These are phyloP conservation scores for Gracilaria vermiculophylla DNA, from an alignment of 23 red algal genomes.

Conservation along the genomic window DNA sequence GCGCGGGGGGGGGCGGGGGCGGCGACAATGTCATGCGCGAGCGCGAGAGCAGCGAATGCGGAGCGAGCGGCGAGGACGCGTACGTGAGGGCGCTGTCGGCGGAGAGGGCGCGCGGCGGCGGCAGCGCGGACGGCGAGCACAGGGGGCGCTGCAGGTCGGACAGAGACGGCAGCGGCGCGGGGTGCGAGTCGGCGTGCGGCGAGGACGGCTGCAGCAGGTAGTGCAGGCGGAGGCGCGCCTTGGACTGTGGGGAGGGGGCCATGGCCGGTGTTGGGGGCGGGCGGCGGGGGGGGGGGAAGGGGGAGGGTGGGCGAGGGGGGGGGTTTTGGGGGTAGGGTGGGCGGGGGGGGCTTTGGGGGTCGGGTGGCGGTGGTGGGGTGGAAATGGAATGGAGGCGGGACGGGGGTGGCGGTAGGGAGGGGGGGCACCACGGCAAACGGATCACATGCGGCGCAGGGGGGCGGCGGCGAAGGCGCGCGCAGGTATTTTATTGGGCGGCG, in stretches of 20 bases:
- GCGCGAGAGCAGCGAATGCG: background rate
- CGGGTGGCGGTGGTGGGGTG: background rate
- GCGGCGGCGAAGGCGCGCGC: background rate
- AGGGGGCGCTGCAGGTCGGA: conserved; percentile 11
- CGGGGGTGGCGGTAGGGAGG: background rate
- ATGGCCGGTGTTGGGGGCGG: background rate
- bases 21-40: background rate
- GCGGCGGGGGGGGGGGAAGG: background rate
- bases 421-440: background rate
- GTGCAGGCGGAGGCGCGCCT: background rate
- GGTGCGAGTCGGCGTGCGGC: background rate
- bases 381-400: background rate
- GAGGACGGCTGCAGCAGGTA: background rate
- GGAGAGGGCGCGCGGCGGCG: conserved; percentile 13
- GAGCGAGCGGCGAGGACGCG: background rate
- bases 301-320: conserved; percentile 6
- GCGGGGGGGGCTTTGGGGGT: background rate
- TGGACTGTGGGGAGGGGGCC: conserved; percentile 14
- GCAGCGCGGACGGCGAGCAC: background rate
- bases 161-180: conserved; percentile 15
- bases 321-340: background rate
- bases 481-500: background rate
- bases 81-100: conserved; percentile 23
- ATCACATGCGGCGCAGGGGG: too few relatives aligned
- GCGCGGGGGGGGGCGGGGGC: background rate